Conservation (phyloP, 805 yeast genomes). For the Groenewaldozyma tartarivorans region DNA sequence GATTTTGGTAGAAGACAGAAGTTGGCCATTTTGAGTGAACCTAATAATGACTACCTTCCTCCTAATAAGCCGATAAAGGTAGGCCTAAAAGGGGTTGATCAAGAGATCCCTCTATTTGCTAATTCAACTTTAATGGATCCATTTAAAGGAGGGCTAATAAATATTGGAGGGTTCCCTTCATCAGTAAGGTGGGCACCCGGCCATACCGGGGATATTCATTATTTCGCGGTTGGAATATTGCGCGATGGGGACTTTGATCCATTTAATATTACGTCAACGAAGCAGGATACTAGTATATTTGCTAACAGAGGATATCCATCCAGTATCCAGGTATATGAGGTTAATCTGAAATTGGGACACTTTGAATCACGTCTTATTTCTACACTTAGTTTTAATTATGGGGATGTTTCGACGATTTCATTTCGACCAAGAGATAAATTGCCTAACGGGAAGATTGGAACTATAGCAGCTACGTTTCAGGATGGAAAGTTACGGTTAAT, state of each 20-base stretch:
- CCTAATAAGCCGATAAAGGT: too few species aligned
- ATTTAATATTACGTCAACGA: conserved; percentile 27
- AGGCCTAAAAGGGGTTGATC: too few species aligned
- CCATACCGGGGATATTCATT: conserved; percentile 25
- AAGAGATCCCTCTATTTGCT: too few species aligned
- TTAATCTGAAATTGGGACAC: conserved; percentile 17
- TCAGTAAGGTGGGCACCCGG: conserved; percentile 42
- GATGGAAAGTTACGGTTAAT: conserved; percentile 50
- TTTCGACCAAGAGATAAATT: conserved; percentile 24
- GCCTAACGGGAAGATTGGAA: conserved; percentile 29
- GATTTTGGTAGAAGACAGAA: too few species aligned
- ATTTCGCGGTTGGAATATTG: conserved; percentile 43
- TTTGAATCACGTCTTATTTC: background rate
- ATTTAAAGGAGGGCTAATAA: conserved; percentile 30
- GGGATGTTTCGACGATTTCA: conserved; percentile 19
- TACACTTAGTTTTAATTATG: conserved; percentile 25
- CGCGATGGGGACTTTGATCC: conserved; percentile 26
- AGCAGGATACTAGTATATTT: conserved; percentile 16
- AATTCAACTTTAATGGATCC: background rate
- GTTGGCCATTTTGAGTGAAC: too few species aligned
- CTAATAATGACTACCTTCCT: background rate
- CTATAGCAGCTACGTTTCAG: conserved; percentile 41
- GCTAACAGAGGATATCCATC: conserved; percentile 6
- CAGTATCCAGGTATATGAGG: conserved; percentile 13
- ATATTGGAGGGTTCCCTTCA: conserved; percentile 44